These are phyloP conservation scores for Buddleja alternifolia DNA, from an alignment of 257 asterid genomes.

Conservation along the genomic window DNA sequence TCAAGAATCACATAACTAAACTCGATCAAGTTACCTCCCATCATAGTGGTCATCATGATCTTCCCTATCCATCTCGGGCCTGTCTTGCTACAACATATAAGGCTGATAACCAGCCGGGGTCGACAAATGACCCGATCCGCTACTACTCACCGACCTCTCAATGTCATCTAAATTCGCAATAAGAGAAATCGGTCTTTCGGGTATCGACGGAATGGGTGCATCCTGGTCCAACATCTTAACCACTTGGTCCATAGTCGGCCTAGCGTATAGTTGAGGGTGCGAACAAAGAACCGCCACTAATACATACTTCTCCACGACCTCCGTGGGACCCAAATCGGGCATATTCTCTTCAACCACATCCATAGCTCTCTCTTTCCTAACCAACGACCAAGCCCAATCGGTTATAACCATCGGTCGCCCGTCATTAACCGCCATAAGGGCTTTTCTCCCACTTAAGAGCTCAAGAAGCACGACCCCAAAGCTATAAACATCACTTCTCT, in stretches of 20 bases:
- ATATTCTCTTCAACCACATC: conserved; percentile 69
- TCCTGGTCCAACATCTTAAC: conserved; percentile 84
- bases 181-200: conserved; percentile 80
- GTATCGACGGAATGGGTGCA: conserved; percentile 66
- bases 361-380: conserved; percentile 59
- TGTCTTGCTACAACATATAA: conserved; percentile 40
- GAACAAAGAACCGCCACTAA: conserved; percentile 84
- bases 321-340: conserved; percentile 61
- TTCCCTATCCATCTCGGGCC: conserved; percentile 19
- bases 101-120: conserved; percentile 66
- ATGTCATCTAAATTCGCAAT: conserved; percentile 72
- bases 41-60: conserved; percentile 29
- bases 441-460: conserved; percentile 85
- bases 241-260: conserved; percentile 94
- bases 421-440: conserved; percentile 55
- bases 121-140: conserved; percentile 72
- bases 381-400: conserved; percentile 95
- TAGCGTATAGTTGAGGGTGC: conserved; percentile 80
- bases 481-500: conserved; percentile 91
- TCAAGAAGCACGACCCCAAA: conserved; percentile 87
- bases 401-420: conserved; percentile 66
- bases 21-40: conserved; percentile 30
- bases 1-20: conserved; percentile 25
- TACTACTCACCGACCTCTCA: conserved; percentile 66
- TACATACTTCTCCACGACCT: conserved; percentile 78